phyloP scores from a whole-genome alignment of 257 asterid species.

The Fraxinus anomala region DNA sequence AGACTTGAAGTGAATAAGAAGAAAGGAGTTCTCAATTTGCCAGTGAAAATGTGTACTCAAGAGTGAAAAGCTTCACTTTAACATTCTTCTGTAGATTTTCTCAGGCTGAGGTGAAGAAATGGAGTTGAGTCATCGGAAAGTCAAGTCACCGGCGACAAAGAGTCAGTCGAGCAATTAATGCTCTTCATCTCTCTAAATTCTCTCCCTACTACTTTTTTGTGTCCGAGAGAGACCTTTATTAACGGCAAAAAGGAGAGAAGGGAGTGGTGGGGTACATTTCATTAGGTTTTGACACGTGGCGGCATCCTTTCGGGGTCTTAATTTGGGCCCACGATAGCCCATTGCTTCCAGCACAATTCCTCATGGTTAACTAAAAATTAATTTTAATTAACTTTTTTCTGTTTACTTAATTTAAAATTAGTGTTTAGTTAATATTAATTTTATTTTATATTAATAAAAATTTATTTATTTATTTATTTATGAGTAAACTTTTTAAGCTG shows the following conservation, averaged over 20 bases:
- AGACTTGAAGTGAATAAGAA: slow-evolving; percentile 9
- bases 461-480: too few relatives aligned
- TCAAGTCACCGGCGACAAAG: slow-evolving; percentile 38
- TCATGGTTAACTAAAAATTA: too few relatives aligned
- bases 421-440: too few relatives aligned
- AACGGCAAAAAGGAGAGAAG: slow-evolving; percentile 38
- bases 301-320: background rate
- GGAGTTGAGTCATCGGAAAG: slow-evolving; percentile 14
- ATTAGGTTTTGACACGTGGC: slow-evolving; percentile 51
- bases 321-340: background rate
- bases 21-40: slow-evolving; percentile 29
- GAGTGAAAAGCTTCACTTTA: slow-evolving; percentile 23
- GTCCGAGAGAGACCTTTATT: slow-evolving; percentile 38
- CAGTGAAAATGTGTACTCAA: slow-evolving; percentile 22
- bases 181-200: slow-evolving; percentile 29
- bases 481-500: too few relatives aligned
- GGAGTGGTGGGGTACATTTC: too few relatives aligned
- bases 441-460: too few relatives aligned
- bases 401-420: too few relatives aligned
- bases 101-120: slow-evolving; percentile 11
- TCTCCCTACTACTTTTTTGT: slow-evolving; percentile 28
- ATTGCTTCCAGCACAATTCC: too few relatives aligned
- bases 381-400: too few relatives aligned
- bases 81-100: slow-evolving; percentile 5
- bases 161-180: slow-evolving; percentile 34